Conservation (phyloP, 768 basidiomycete species). For the Strobilomyces echinocephalus region DNA sequence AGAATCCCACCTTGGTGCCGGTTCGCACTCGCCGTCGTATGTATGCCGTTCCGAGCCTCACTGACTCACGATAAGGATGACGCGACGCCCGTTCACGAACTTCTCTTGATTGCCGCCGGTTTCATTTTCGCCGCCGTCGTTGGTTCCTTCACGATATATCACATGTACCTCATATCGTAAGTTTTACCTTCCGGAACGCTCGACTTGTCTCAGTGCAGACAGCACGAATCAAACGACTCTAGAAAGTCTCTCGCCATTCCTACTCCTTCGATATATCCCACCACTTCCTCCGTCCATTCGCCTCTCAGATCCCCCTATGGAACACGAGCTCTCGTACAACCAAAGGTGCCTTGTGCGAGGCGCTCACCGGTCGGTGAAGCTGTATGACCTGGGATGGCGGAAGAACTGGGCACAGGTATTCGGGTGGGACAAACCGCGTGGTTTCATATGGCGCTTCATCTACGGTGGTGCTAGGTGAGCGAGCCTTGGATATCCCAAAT, state of each 20-base stretch:
- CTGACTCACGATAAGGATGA: slow-evolving; percentile 44
- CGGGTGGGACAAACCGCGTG: slow-evolving; percentile 49
- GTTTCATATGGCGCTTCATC: slow-evolving; percentile 50
- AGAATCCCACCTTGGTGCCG: slow-evolving; percentile 49
- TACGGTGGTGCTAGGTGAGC: slow-evolving; percentile 66
- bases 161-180: slow-evolving; percentile 70
- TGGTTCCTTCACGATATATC: slow-evolving; percentile 73
- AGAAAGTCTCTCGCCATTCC: slow-evolving; percentile 70
- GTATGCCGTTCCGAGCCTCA: not conserved
- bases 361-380: slow-evolving; percentile 53
- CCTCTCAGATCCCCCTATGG: slow-evolving; percentile 65
- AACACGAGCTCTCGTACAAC: slow-evolving; percentile 60
- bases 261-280: slow-evolving; percentile 68
- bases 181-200: slow-evolving; percentile 24
- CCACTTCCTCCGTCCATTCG: slow-evolving; percentile 45
- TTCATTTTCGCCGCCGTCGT: slow-evolving; percentile 58
- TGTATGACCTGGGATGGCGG: slow-evolving; percentile 74
- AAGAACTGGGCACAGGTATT: slow-evolving; percentile 67
- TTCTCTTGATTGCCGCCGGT: slow-evolving; percentile 58
- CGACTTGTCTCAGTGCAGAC: not conserved
- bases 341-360: slow-evolving; percentile 65
- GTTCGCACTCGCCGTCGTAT: slow-evolving; percentile 38
- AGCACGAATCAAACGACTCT: slow-evolving; percentile 87
- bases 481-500: not conserved
- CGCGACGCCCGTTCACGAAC: slow-evolving; percentile 63